Conservation (phyloP, 1,284 basidiomycete species). For the Sporisorium exsertum region DNA sequence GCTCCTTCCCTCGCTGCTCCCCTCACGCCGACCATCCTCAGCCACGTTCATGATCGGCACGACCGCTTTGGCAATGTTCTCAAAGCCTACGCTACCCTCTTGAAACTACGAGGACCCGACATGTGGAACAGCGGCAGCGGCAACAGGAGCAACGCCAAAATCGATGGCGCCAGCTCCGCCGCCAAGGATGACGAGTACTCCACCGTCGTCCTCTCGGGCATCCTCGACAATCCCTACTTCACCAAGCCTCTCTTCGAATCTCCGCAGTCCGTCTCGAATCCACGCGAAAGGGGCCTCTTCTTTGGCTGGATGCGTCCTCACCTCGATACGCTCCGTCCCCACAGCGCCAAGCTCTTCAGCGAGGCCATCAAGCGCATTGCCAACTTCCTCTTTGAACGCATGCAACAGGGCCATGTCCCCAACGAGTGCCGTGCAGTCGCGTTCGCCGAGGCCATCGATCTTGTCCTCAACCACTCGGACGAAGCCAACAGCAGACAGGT, state of each 20-base stretch:
- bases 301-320: slow-evolving; percentile 50
- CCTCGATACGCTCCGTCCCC: slow-evolving; percentile 41
- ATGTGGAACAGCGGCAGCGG: slow-evolving; percentile 32
- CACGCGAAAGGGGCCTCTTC: slow-evolving; percentile 38
- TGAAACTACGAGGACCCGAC: slow-evolving; percentile 39
- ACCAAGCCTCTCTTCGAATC: slow-evolving; percentile 41
- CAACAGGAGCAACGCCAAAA: background rate
- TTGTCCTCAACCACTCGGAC: slow-evolving; percentile 40
- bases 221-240: slow-evolving; percentile 60
- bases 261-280: slow-evolving; percentile 24
- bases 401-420: slow-evolving; percentile 57
- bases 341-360: slow-evolving; percentile 39
- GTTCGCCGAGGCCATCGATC: slow-evolving; percentile 42
- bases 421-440: slow-evolving; percentile 39
- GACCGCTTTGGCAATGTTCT: slow-evolving; percentile 47
- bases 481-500: slow-evolving; percentile 47
- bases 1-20: slow-evolving; percentile 24
- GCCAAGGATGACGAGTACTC: slow-evolving; percentile 43
- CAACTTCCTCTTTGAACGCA: slow-evolving; percentile 62
- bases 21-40: slow-evolving; percentile 36
- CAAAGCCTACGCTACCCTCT: slow-evolving; percentile 35
- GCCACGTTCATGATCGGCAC: slow-evolving; percentile 45
- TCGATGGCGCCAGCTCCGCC: background rate
- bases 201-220: slow-evolving; percentile 48
- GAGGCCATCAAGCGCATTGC: slow-evolving; percentile 60